These are phyloP conservation scores for Botrytis sinoallii DNA, from an alignment of 2,329 filamentous ascomycete species.

Conservation along the genomic window DNA sequence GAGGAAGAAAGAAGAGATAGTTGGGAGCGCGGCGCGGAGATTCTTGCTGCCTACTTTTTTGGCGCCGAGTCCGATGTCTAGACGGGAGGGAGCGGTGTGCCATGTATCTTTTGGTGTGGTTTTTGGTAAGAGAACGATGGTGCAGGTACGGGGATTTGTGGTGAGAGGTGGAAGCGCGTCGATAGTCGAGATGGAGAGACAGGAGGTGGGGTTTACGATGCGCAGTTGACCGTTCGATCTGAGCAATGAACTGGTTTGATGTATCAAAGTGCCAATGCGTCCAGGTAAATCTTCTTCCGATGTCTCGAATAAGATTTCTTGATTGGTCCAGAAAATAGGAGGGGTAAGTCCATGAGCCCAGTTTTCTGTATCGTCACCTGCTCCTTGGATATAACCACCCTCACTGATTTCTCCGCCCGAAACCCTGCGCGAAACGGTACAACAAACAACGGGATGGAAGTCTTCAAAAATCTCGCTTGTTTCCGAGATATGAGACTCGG, in stretches of 20 bases:
- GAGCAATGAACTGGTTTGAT: not conserved
- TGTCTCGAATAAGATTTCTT: conserved; percentile 55
- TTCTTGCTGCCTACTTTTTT: conserved; percentile 80
- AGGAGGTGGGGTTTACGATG: conserved; percentile 33
- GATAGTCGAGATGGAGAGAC: conserved; percentile 30
- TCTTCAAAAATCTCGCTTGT: conserved; percentile 48
- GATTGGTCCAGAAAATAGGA: conserved; percentile 73
- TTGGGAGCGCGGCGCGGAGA: conserved; percentile 67
- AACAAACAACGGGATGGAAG: conserved; percentile 75
- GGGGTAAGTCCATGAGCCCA: conserved; percentile 84
- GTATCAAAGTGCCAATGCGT: conserved; percentile 48
- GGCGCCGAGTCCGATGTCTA: conserved; percentile 63
- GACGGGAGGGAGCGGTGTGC: conserved; percentile 38
- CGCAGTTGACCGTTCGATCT: conserved; percentile 14
- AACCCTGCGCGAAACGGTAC: conserved; percentile 76
- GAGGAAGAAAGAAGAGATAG: conserved; percentile 31
- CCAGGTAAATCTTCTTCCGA: conserved; percentile 62
- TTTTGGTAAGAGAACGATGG: conserved; percentile 44
- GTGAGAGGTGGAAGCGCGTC: conserved; percentile 21
- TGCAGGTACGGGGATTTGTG: conserved; percentile 11
- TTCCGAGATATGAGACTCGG: conserved; percentile 52
- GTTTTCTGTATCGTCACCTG: conserved; percentile 90
- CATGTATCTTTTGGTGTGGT: conserved; percentile 46
- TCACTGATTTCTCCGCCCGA: conserved; percentile 65
- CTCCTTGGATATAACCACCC: conserved; percentile 85